Evolutionary conservation across 768 basidiomycete genomes (phyloP), one percentile per base, ranked within the genome.

Genomic region (Suillus subluteus): DNA sequence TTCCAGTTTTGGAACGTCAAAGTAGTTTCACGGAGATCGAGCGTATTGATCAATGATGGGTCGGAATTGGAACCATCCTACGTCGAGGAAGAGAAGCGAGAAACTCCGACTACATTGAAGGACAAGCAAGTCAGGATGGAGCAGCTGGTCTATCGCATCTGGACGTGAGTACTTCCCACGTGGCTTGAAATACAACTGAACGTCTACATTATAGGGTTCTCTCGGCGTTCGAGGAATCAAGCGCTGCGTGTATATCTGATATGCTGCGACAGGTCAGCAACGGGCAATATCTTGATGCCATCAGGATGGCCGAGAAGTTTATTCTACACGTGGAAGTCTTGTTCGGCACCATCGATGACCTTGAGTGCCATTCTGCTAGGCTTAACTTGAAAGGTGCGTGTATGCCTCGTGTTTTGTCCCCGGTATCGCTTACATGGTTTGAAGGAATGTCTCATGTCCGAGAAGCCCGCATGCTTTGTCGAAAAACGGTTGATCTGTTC

Each of bases 1-100:
- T 9, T 66, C 35, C 76, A 98, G 95, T 99, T 99, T 80, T 99
- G 98, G 98, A 99, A 99, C 76, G 96, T 99, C 76, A 98, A 98
- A 78, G 89, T 95, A 6, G 89, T 88, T 66, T 87, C 91, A 43
- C 86, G 91, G 68, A 79, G 92, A 75, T 90, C 92, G 54, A 88
- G 84, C 40, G 88, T 89, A 73, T 80, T 82, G 62, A 81, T 83
- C 43, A 83, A 83, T 52, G 78, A 83, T 23, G 87, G 87, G 66
- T 86, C 84, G 58, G 83, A 82, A 67, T 76, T 79, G 11, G 79
- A 87, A 66, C 85, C 87, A 4, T 82, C 82, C 16, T 92, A 89
- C 71, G 74, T 85, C 9, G 90, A 91, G 65, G 94, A 96, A 80
- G 97, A 99, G 76, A 83, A 84, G 64, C 81, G 82, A 58, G 95